Conservation (phyloP, 2,329 filamentous ascomycete species). For the Didymosphaeria variabile region DNA sequence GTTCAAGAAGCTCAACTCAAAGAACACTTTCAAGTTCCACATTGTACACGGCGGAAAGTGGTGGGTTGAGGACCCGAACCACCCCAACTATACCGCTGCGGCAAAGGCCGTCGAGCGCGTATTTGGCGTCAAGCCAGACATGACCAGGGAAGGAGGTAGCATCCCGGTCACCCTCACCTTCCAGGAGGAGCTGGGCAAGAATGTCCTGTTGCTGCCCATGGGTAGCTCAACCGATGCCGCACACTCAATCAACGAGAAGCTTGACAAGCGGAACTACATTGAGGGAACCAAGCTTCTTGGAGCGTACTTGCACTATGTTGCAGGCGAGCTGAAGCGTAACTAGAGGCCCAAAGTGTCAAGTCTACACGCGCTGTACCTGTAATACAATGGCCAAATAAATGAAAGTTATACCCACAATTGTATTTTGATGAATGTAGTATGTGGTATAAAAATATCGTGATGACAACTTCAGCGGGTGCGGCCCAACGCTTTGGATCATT, state of each 20-base stretch:
- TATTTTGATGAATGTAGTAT: neutral
- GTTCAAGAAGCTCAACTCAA: slow-evolving; percentile 87
- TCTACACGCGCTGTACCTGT: neutral
- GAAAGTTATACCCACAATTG: slow-evolving; percentile 14
- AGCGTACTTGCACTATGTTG: slow-evolving; percentile 94
- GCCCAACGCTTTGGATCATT: neutral
- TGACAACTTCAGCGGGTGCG: neutral
- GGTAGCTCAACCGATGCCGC: slow-evolving; percentile 95
- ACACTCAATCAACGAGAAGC: slow-evolving; percentile 98
- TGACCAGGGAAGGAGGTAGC: slow-evolving; percentile 95
- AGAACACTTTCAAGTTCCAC: slow-evolving; percentile 86
- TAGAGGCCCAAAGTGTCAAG: slow-evolving; percentile 12
- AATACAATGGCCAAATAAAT: slow-evolving; percentile 1
- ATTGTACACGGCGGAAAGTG: slow-evolving; percentile 94
- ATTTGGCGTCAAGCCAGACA: slow-evolving; percentile 91
- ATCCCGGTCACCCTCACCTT: slow-evolving; percentile 98
- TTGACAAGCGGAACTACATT: slow-evolving; percentile 97
- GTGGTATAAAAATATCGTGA: neutral
- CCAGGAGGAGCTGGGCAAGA: slow-evolving; percentile 97
- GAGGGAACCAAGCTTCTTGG: slow-evolving; percentile 96
- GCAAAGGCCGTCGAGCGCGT: slow-evolving; percentile 96
- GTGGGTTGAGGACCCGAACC: slow-evolving; percentile 97
- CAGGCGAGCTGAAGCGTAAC: slow-evolving; percentile 75
- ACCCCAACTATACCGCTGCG: slow-evolving; percentile 98
- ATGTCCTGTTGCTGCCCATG: slow-evolving; percentile 94